These are phyloP conservation scores for Bipolaris sorokiniana DNA, from an alignment of 2,329 filamentous ascomycete species.

Conservation along the genomic window DNA sequence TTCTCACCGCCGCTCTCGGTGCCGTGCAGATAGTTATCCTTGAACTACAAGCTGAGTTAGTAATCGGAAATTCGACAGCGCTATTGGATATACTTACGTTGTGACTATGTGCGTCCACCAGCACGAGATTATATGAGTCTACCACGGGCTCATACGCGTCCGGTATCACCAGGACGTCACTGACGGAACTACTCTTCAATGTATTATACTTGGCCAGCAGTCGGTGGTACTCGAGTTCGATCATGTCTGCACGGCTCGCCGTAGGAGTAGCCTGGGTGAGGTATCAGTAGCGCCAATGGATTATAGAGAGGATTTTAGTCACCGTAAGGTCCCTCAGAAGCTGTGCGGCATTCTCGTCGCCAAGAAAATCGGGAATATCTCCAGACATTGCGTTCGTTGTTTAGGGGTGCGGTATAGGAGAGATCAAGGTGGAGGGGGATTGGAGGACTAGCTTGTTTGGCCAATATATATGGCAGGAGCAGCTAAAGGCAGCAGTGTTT, in stretches of 20 bases:
- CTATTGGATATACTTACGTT: neutral
- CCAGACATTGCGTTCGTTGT: neutral
- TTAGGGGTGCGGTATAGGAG: neutral
- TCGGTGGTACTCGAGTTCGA: neutral
- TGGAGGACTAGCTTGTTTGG: too few species aligned
- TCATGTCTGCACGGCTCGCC: neutral
- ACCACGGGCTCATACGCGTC: neutral
- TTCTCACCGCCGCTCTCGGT: neutral
- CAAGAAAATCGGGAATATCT: too few species aligned
- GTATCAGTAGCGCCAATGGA: neutral
- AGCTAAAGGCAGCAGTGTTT: too few species aligned
- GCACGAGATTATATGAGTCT: neutral
- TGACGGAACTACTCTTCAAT: neutral
- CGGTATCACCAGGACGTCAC: neutral
- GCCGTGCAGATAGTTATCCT: neutral
- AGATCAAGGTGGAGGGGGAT: too few species aligned
- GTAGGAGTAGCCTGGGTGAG: neutral
- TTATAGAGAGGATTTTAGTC: neutral
- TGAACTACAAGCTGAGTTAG: neutral
- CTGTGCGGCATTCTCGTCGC: neutral
- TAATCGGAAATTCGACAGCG: neutral
- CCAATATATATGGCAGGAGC: too few species aligned
- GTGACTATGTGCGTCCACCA: constrained; percentile 3
- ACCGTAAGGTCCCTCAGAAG: neutral
- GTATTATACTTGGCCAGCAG: neutral